Evolutionary conservation across 1,284 basidiomycete genomes (phyloP).

Genomic region (Flammula alnicola): DNA sequence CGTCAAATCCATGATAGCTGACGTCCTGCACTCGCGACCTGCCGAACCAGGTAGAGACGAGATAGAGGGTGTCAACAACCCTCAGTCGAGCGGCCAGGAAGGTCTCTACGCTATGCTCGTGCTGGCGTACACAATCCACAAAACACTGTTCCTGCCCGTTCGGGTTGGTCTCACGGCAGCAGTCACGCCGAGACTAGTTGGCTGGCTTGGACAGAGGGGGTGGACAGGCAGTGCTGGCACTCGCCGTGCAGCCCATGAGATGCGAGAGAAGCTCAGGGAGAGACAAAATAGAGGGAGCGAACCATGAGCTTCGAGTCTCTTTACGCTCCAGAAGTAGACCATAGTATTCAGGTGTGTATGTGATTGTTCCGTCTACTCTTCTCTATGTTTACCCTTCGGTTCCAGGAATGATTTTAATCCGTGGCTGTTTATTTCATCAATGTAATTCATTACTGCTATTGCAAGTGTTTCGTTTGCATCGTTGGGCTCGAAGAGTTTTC

Average conservation of each 20-base stretch:
- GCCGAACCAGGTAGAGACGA: constrained; percentile 70
- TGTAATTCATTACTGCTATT: too few species aligned
- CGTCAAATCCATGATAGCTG: constrained; percentile 55
- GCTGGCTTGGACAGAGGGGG: constrained; percentile 74
- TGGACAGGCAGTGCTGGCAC: constrained; percentile 77
- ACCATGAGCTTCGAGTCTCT: background rate
- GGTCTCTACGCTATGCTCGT: constrained; percentile 90
- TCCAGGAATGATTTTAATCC: background rate
- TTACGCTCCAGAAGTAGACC: background rate
- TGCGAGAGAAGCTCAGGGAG: constrained; percentile 58
- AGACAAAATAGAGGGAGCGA: constrained; percentile 21
- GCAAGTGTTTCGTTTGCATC: too few species aligned
- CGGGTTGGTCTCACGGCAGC: constrained; percentile 89
- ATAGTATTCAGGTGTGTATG: constrained; percentile 8
- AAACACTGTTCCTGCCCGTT: constrained; percentile 91
- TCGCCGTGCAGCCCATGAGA: constrained; percentile 65
- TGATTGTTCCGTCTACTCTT: background rate
- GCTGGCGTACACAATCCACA: constrained; percentile 95
- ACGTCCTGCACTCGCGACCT: constrained; percentile 52
- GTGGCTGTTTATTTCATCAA: too few species aligned
- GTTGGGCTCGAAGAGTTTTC: too few species aligned
- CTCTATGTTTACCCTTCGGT: background rate
- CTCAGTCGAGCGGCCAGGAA: constrained; percentile 50
- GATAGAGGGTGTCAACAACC: constrained; percentile 42
- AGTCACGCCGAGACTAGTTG: constrained; percentile 84